phyloP scores from a whole-genome alignment of 805 yeast genomes.

The Candida chilensis region DNA sequence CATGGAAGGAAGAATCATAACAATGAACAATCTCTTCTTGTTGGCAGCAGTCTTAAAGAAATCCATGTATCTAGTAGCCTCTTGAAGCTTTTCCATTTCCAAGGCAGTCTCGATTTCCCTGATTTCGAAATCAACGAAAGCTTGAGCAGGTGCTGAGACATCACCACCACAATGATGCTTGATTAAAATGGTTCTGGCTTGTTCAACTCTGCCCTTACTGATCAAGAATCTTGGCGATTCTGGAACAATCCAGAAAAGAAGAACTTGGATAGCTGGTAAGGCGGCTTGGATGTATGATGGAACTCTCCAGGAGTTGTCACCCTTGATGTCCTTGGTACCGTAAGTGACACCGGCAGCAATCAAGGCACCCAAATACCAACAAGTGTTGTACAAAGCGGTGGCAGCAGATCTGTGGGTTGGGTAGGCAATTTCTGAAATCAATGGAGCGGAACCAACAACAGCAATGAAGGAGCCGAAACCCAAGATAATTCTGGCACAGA shows the following conservation, averaged over 20 bases:
- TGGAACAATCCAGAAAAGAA: slow-evolving; percentile 22
- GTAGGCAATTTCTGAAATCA: slow-evolving; percentile 40
- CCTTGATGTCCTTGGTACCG: slow-evolving; percentile 24
- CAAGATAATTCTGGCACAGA: slow-evolving; percentile 20
- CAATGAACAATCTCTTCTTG: slow-evolving; percentile 25
- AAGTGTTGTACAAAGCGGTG: slow-evolving; percentile 39
- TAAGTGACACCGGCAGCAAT: slow-evolving; percentile 43
- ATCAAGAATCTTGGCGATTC: slow-evolving; percentile 34
- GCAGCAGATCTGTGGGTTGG: slow-evolving; percentile 33
- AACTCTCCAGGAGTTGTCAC: slow-evolving; percentile 19
- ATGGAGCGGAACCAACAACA: slow-evolving; percentile 32
- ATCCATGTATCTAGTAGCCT: slow-evolving; percentile 21
- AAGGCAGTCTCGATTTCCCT: slow-evolving; percentile 23
- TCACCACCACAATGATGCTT: slow-evolving; percentile 26
- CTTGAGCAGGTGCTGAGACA: slow-evolving; percentile 7
- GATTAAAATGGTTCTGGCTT: slow-evolving; percentile 22
- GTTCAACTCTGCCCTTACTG: slow-evolving; percentile 19
- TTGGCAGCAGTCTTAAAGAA: slow-evolving; percentile 22
- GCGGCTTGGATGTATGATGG: slow-evolving; percentile 30
- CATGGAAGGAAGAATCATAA: slow-evolving; percentile 15
- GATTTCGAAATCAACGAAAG: slow-evolving; percentile 21
- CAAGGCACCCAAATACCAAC: slow-evolving; percentile 47
- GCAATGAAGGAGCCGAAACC: slow-evolving; percentile 22
- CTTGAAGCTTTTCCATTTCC: slow-evolving; percentile 21
- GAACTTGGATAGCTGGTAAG: slow-evolving; percentile 19